Evolutionary conservation across 163 green algal genomes (phyloP), one percentile per base, ranked within the genome.

Genomic region (Scenedesmus sp.): DNA sequence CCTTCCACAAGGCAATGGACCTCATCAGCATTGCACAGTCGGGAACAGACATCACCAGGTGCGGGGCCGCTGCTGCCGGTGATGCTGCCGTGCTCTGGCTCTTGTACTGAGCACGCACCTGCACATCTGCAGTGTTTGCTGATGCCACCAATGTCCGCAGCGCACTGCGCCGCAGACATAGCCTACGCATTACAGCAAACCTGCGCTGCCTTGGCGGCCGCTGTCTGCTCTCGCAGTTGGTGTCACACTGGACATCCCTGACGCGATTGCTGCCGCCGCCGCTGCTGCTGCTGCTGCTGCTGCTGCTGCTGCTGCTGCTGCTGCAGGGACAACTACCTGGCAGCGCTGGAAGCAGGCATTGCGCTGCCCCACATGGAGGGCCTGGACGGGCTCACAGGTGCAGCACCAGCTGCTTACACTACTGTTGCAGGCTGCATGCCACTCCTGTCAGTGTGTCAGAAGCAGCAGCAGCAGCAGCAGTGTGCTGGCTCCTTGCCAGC

Each of bases 1-100:
- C 95, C 16, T 99, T 99, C 95, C 93, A 96, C 90, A 96, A 97
- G 92, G 98, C 98, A 0, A 98, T 99, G 97, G 95, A 98, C 87
- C 93, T 99, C 64, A 98, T 99, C 84, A 95, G 94, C 1, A 92
- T 99, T 79, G 97, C 96, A 6, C 97, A 98, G 92, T 89, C 90
- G 79, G 94, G 95, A 34, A 66, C 23, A 59, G 84, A 93, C 9
- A 86, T 93, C n/a, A 91, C 87, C 12, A 67, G 82, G 89, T 88
- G 54, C 1, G 89, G 23, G 3, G 15, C 66, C 15, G 16, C 66
- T 26, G 66, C 66, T 76, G 66, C 15, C 15, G 26, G 16, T 26
- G 4, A 18, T 76, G 66, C 66, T 76, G 66, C 66, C 1, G 16
- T 34, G 66, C 66, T 76, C 16, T 76, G 16, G 16, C 26, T 34